These are phyloP conservation scores for Pseudogymnoascus verrucosus DNA, from an alignment of 2,329 filamentous ascomycete genomes.

Conservation along the genomic window DNA sequence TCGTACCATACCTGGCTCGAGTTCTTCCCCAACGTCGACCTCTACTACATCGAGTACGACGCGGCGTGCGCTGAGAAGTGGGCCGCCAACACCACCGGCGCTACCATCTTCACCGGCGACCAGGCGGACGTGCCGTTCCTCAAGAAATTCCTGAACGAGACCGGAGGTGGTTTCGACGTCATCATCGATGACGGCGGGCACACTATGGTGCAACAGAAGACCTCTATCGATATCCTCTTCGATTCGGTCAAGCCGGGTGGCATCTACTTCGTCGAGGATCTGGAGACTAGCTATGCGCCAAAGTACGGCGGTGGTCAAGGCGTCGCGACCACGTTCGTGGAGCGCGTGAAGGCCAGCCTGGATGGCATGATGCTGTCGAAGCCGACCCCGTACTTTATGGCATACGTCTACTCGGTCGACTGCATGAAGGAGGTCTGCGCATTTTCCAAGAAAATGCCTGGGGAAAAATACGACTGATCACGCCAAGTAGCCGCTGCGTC, in stretches of 20 bases:
- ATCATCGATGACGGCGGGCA: slow-evolving; percentile 36
- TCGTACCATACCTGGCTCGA: slow-evolving; percentile 36
- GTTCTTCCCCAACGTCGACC: slow-evolving; percentile 32
- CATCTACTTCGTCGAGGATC: slow-evolving; percentile 31
- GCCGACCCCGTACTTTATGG: slow-evolving; percentile 24
- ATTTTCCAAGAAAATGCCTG: slow-evolving; percentile 20
- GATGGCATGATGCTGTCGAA: slow-evolving; percentile 19
- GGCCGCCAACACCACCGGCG: slow-evolving; percentile 28
- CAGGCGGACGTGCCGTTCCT: slow-evolving; percentile 33
- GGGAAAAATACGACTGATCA: neutral
- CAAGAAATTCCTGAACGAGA: slow-evolving; percentile 27
- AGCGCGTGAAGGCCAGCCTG: slow-evolving; percentile 22
- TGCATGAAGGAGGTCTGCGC: slow-evolving; percentile 27
- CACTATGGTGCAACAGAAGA: slow-evolving; percentile 32
- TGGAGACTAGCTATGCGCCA: slow-evolving; percentile 25
- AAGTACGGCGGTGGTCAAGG: slow-evolving; percentile 22
- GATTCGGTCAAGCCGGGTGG: slow-evolving; percentile 31
- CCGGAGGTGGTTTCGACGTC: slow-evolving; percentile 32
- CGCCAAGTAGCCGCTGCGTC: neutral
- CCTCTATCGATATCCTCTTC: slow-evolving; percentile 30
- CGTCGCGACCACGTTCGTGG: slow-evolving; percentile 11
- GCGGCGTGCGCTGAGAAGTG: slow-evolving; percentile 30
- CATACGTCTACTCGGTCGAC: slow-evolving; percentile 20
- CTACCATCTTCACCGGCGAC: slow-evolving; percentile 34
- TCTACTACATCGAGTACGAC: slow-evolving; percentile 37